Conservation (phyloP, 176 grass and related monocot species). For the Oropetium thomaeum region DNA sequence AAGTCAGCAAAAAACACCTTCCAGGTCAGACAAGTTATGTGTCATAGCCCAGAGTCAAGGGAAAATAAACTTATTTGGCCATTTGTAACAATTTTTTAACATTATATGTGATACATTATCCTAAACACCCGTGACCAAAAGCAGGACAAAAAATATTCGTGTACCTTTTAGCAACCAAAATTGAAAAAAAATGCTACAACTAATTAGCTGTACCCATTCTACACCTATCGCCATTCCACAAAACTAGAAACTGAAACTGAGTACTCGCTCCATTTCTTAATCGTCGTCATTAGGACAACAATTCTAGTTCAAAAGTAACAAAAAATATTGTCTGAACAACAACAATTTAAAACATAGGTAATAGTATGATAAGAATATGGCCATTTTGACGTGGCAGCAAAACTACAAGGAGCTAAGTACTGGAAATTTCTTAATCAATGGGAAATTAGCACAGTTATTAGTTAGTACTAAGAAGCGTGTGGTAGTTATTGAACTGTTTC, state of each 20-base stretch:
- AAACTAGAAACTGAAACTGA: neutral
- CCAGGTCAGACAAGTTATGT: neutral
- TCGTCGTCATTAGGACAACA: no score
- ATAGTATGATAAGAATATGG: neutral
- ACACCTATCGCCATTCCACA: neutral
- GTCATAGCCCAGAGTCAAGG: neutral
- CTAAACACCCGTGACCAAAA: neutral
- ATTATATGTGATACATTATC: neutral
- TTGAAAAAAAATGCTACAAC: neutral
- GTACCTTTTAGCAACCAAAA: neutral
- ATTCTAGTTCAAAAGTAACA: no score
- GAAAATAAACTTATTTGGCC: constrained; percentile 1
- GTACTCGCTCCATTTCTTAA: no score
- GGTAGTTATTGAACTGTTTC: neutral
- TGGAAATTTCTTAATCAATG: neutral
- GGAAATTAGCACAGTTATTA: neutral
- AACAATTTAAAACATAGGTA: no score
- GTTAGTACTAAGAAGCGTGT: neutral
- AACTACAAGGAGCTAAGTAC: neutral
- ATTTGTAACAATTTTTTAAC: neutral
- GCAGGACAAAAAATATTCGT: neutral
- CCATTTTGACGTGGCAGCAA: neutral
- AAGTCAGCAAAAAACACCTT: neutral
- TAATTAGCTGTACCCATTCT: neutral
- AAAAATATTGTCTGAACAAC: no score